Percentiles rank a stretch among this genome's conserved stretches.
Conservation (phyloP, 345 rosid species). For the Tarenaya hassleriana region DNA sequence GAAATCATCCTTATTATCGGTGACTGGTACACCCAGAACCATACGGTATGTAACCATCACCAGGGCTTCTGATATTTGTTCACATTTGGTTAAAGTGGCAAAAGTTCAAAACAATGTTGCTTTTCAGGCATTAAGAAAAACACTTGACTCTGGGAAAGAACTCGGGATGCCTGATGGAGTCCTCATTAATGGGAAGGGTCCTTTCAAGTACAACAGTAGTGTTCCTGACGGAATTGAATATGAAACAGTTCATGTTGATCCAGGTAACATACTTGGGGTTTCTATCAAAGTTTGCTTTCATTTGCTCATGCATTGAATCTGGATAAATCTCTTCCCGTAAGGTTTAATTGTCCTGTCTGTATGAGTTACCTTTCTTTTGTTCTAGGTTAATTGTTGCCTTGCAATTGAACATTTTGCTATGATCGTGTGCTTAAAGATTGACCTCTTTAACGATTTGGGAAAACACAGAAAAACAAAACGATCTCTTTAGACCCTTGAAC, state of each 20-base stretch:
- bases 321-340: constrained; percentile 4
- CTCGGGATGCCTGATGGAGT: constrained; percentile 98
- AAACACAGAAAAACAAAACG: no score
- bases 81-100: neutral
- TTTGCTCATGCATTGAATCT: constrained; percentile 7
- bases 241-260: constrained; percentile 62
- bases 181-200: constrained; percentile 91
- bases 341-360: no score
- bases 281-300: neutral
- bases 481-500: no score
- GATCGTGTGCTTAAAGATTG: constrained; percentile 7
- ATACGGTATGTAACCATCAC: constrained; percentile 73
- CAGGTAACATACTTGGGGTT: constrained; percentile 41
- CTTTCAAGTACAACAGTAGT: constrained; percentile 60
- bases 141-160: constrained; percentile 72
- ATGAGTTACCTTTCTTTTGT: constrained; percentile 1
- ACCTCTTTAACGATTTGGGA: neutral
- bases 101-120: constrained; percentile 8
- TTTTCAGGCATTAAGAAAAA: constrained; percentile 55
- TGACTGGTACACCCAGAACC: constrained; percentile 84
- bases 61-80: neutral
- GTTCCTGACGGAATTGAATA: constrained; percentile 74
- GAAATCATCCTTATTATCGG: constrained; percentile 63
- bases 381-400: constrained; percentile 7
- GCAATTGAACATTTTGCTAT: constrained; percentile 11